A percentile compares a stretch with the other conserved stretches of the same genome.
Evolutionary conservation across 75 land plant genomes (phyloP).

Genomic region (Cupressus sempervirens): DNA sequence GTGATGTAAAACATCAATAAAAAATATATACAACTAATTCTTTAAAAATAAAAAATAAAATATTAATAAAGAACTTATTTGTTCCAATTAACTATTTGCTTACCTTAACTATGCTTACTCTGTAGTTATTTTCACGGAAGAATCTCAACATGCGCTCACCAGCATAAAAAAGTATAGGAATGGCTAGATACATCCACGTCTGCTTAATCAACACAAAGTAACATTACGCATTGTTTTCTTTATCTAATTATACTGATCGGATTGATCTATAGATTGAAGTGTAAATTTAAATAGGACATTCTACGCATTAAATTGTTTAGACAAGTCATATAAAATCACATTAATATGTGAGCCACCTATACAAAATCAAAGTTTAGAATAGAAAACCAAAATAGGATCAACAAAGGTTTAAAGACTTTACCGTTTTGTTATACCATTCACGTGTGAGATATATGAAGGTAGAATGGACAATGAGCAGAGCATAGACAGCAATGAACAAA

Average conservation of each 20-base stretch:
- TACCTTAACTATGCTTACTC: constrained; percentile 62
- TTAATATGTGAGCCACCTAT: too few species aligned
- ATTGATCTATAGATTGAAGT: too few species aligned
- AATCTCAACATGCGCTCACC: constrained; percentile 42
- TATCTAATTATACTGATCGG: background rate
- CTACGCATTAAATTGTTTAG: too few species aligned
- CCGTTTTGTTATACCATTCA: constrained; percentile 70
- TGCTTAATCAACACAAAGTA: constrained; percentile 14
- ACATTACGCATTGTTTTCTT: background rate
- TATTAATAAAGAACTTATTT: too few species aligned
- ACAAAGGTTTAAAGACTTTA: constrained; percentile 15
- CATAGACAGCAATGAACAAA: constrained; percentile 56
- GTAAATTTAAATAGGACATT: too few species aligned
- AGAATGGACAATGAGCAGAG: constrained; percentile 55
- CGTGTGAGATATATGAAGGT: constrained; percentile 46
- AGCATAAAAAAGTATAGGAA: constrained; percentile 58
- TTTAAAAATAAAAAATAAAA: too few species aligned
- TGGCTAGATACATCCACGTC: constrained; percentile 84
- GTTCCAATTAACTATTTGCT: background rate
- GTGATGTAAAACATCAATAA: too few species aligned
- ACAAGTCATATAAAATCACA: too few species aligned
- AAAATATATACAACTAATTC: too few species aligned
- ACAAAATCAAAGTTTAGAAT: too few species aligned
- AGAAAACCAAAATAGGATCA: too few species aligned
- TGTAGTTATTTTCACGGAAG: constrained; percentile 32